Base-by-base conservation (phyloP, 176 grass and related monocot species). In the Hordeum marinum region DNA sequence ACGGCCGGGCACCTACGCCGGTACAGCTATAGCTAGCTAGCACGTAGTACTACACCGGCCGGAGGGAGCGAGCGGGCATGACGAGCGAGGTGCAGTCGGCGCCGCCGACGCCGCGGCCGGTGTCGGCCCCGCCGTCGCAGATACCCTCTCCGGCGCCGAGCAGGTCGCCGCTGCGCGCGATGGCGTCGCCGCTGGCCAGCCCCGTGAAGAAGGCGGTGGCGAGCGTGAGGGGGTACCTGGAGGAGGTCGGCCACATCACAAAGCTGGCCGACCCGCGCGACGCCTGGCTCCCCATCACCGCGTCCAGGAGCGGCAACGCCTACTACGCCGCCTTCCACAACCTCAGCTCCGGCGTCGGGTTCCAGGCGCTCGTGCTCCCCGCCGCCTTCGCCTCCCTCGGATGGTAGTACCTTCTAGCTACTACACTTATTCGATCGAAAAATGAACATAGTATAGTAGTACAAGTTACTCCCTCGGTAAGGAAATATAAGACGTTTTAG, bases 271-370 rank as follows among this genome's bases (percentile, higher is more conserved):
- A 99, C 73, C 93, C 85, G 20, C 89, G 80, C 54, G 96, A 99
- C 35, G 93, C 93, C 11, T 99, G 96, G 96, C 93, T 99, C 17
- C 96, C 96, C 60, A 99, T 99, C 89, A 99, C 96, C 26, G 96
- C 95, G 72, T 99, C 96, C n/a, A 65, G 88, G 43, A 96, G 87
- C 77, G 96, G 96, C 45, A 99, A 99, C 84, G 87, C 93, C 41
- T 99, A 94, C 90, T 99, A 96, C 87, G 88, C 96, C 20, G 96
- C 96, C 32, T 99, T 99, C 89, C 96, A 99, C 89, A 91, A 64
- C 81, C 96, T 99, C 76, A 96, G 82, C 91, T 99, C 91, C 64
- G 93, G 96, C n/a, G 92, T 99, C 42, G 96, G 96, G 4, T 99
- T 96, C 91, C 96, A 99, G 83, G 96, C 96, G 29, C 90, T 99